These are phyloP conservation scores for Phytophthora fragariae DNA, from an alignment of 352 stramenopile species.

Conservation along the genomic window DNA sequence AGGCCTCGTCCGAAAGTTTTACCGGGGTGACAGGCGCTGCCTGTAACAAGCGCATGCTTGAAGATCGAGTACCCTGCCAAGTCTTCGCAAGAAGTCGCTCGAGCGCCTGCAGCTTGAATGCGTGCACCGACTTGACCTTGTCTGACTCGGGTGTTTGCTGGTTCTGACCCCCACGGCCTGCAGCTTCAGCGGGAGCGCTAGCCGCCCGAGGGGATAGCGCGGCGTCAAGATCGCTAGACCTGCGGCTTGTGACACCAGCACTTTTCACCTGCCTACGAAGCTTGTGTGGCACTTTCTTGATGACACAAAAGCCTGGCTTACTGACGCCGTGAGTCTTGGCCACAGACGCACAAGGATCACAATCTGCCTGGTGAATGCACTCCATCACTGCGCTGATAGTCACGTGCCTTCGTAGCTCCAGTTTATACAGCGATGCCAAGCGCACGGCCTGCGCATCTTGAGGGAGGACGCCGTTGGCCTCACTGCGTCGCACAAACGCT, in stretches of 20 bases:
- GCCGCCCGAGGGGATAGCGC: slow-evolving; percentile 12
- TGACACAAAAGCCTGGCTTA: slow-evolving; percentile 1
- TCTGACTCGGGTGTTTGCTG: slow-evolving; percentile 30
- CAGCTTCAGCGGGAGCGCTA: slow-evolving; percentile 18
- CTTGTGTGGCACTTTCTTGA: slow-evolving; percentile 14
- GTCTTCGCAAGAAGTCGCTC: slow-evolving; percentile 49
- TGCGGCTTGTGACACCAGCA: slow-evolving; percentile 13
- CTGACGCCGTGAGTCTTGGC: neutral
- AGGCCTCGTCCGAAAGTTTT: slow-evolving; percentile 40
- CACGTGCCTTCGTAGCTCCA: slow-evolving; percentile 64
- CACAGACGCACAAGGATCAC: neutral
- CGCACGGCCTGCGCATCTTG: slow-evolving; percentile 55
- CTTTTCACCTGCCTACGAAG: slow-evolving; percentile 23
- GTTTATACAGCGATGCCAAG: slow-evolving; percentile 66
- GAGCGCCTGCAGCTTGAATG: slow-evolving; percentile 69
- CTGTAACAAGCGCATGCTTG: slow-evolving; percentile 23
- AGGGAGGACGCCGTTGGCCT: slow-evolving; percentile 50
- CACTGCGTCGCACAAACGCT: slow-evolving; percentile 52
- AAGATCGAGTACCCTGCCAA: slow-evolving; percentile 28
- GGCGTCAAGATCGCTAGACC: neutral
- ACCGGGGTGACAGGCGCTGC: neutral
- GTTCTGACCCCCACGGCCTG: slow-evolving; percentile 8
- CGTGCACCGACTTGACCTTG: slow-evolving; percentile 49
- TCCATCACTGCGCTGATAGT: slow-evolving; percentile 58
- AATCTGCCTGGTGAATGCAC: slow-evolving; percentile 32